Evolutionary conservation across 106 monocot genomes (phyloP).

Genomic region (Dendrobium nobile): DNA sequence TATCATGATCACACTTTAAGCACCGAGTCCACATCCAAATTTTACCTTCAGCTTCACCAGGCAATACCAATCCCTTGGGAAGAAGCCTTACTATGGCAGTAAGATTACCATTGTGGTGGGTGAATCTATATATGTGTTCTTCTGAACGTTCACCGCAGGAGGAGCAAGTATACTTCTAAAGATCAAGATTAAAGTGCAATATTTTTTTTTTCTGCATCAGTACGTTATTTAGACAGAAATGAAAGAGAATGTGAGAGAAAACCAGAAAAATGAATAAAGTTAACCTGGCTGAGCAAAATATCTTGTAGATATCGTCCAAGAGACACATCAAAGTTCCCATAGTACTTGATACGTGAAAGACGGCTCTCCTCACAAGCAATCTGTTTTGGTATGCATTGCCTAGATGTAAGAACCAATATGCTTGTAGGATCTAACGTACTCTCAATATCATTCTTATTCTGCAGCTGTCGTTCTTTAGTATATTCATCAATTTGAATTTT

Average conservation of each 20-base stretch:
- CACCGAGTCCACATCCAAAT: slow-evolving; percentile 99
- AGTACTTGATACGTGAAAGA: slow-evolving; percentile 85
- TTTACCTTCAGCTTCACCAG: slow-evolving; percentile 68
- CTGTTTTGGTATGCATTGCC: slow-evolving; percentile 46
- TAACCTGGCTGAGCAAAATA: slow-evolving; percentile 73
- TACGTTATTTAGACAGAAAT: background rate
- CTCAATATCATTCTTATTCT: slow-evolving; percentile 26
- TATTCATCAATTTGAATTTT: slow-evolving; percentile 23
- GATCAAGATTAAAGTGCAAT: background rate
- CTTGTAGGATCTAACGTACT: slow-evolving; percentile 56
- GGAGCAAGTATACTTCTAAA: slow-evolving; percentile 63
- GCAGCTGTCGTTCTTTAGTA: slow-evolving; percentile 3
- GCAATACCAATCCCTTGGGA: slow-evolving; percentile 14
- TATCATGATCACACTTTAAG: slow-evolving; percentile 66
- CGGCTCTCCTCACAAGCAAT: slow-evolving; percentile 66
- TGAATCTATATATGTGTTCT: slow-evolving; percentile 70
- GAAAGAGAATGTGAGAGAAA: background rate
- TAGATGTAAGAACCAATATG: slow-evolving; percentile 67
- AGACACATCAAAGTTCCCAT: slow-evolving; percentile 74
- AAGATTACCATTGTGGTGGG: slow-evolving; percentile 80
- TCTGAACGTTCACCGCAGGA: slow-evolving; percentile 65
- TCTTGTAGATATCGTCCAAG: slow-evolving; percentile 80
- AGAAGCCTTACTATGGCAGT: slow-evolving; percentile 59
- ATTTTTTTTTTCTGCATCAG: background rate
- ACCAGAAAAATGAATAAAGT: slow-evolving; percentile 5